Percentiles rank a stretch among this genome's conserved stretches.
phyloP scores from a whole-genome alignment of 805 yeast genomes.

The Candida khao-thaluensis region DNA sequence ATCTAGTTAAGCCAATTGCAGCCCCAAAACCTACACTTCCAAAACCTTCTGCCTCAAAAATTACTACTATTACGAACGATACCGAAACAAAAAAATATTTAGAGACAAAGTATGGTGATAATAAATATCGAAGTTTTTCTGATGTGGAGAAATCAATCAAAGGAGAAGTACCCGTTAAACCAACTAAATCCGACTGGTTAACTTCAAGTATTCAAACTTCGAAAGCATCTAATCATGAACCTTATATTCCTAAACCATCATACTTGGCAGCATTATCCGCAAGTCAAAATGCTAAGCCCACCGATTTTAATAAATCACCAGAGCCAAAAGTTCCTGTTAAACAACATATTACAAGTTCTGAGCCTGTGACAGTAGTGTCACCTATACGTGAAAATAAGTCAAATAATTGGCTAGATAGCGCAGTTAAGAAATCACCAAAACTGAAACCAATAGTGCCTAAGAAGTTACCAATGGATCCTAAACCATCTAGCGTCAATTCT shows the following conservation, averaged over 20 bases:
- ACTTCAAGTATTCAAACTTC: slow-evolving; percentile 10
- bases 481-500: background rate
- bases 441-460: slow-evolving; percentile 5
- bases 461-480: background rate
- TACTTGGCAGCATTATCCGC: slow-evolving; percentile 14
- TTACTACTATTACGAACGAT: background rate
- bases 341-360: background rate
- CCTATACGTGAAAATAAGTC: too few relatives aligned
- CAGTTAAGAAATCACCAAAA: too few relatives aligned
- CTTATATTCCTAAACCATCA: slow-evolving; percentile 14
- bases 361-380: background rate
- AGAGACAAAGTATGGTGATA: background rate
- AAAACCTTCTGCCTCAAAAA: too few relatives aligned
- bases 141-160: slow-evolving; percentile 23
- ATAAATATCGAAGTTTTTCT: slow-evolving; percentile 19
- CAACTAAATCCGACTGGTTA: slow-evolving; percentile 16
- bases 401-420: too few relatives aligned
- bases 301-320: too few relatives aligned
- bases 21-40: too few relatives aligned
- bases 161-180: slow-evolving; percentile 12
- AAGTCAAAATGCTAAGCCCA: slow-evolving; percentile 12
- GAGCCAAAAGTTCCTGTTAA: background rate
- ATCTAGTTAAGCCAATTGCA: slow-evolving; percentile 21
- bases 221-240: slow-evolving; percentile 2
- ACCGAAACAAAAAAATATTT: background rate